Conservation (phyloP, 129 eudicot genomes). For the Flaveria linearis region DNA sequence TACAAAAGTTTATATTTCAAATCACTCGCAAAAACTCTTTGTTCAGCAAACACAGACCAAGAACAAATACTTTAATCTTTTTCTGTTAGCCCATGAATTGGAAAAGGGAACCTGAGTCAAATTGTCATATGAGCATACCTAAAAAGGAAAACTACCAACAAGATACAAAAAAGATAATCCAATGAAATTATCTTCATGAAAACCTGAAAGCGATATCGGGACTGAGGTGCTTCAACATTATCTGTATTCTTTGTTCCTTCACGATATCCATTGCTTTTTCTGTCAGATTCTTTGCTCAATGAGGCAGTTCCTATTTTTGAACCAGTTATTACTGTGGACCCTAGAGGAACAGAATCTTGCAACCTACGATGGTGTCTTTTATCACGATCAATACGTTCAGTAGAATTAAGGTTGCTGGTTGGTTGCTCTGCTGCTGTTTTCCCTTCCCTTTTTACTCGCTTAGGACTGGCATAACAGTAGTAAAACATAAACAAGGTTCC, state of each 20-base stretch:
- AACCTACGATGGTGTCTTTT: slow-evolving; percentile 50
- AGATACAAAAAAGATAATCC: not conserved
- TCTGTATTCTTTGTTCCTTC: slow-evolving; percentile 51
- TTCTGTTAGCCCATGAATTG: not conserved
- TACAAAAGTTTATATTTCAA: not conserved
- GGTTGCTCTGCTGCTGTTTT: slow-evolving; percentile 54
- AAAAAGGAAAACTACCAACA: not conserved
- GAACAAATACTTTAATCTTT: not conserved
- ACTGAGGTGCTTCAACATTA: slow-evolving; percentile 41
- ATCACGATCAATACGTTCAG: slow-evolving; percentile 48
- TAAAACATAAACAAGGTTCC: not conserved
- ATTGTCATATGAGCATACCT: not conserved
- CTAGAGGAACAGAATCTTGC: slow-evolving; percentile 56
- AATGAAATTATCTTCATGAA: slow-evolving; percentile 5
- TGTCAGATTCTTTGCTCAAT: slow-evolving; percentile 43
- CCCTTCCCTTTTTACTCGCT: slow-evolving; percentile 69
- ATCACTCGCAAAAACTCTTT: not conserved
- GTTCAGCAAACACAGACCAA: not conserved
- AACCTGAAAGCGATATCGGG: slow-evolving; percentile 72
- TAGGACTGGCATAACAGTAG: slow-evolving; percentile 54
- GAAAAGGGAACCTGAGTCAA: slow-evolving; percentile 3
- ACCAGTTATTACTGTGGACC: slow-evolving; percentile 36
- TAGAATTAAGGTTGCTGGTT: slow-evolving; percentile 28
- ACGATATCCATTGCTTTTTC: slow-evolving; percentile 37
- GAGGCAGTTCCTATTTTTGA: slow-evolving; percentile 39